Evolutionary conservation across 2,329 filamentous ascomycete genomes (phyloP).

Genomic region (Epichloe scottii): DNA sequence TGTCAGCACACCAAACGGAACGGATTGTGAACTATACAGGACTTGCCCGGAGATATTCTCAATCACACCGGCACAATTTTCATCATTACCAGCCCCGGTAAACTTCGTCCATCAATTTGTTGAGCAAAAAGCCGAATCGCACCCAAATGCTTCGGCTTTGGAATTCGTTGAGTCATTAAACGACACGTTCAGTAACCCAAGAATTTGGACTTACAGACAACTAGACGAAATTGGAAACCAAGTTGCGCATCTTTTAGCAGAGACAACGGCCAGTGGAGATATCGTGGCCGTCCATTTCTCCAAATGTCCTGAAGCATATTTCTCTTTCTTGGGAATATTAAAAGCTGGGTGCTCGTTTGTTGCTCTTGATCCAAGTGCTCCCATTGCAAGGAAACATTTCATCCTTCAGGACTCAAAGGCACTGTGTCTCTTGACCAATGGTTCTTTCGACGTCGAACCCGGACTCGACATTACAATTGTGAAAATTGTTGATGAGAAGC

Average conservation of each 20-base stretch:
- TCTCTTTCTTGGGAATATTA: constrained; percentile 67
- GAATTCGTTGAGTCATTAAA: constrained; percentile 57
- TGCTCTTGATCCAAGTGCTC: constrained; percentile 65
- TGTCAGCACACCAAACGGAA: constrained; percentile 32
- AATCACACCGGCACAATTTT: constrained; percentile 47
- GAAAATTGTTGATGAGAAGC: constrained; percentile 15
- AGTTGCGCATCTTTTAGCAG: constrained; percentile 52
- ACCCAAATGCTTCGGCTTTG: constrained; percentile 53
- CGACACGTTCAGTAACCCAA: constrained; percentile 29
- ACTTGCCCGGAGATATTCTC: constrained; percentile 40
- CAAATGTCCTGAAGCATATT: constrained; percentile 75
- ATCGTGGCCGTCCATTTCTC: constrained; percentile 71
- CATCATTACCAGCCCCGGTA: constrained; percentile 43
- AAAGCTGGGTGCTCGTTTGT: constrained; percentile 76
- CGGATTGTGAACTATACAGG: constrained; percentile 25
- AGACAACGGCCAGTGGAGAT: constrained; percentile 37
- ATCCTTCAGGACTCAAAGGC: constrained; percentile 64
- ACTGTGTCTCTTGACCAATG: constrained; percentile 46
- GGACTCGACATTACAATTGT: not conserved
- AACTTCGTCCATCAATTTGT: constrained; percentile 66
- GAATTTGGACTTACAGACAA: constrained; percentile 61
- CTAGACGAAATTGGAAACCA: constrained; percentile 60
- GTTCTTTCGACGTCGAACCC: not conserved
- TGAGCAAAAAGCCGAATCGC: constrained; percentile 42
- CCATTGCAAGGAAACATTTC: constrained; percentile 60